These are phyloP conservation scores for Microdochium nivale DNA, from an alignment of 2,329 filamentous ascomycete species.

Conservation along the genomic window DNA sequence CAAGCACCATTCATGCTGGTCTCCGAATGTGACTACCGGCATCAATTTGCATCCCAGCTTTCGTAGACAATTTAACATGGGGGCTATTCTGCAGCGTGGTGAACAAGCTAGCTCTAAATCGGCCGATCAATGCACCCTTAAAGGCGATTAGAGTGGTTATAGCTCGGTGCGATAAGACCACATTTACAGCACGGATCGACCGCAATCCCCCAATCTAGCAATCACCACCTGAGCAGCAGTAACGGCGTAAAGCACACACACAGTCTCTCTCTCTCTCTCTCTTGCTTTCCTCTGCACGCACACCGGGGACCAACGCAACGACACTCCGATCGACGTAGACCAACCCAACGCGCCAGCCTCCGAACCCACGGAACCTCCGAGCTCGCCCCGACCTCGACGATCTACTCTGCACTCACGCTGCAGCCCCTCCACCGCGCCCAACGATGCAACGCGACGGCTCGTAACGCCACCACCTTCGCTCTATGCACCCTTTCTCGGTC, in stretches of 20 bases:
- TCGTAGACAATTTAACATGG: not conserved
- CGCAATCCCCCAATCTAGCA: not conserved
- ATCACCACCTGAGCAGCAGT: not conserved
- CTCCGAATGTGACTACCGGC: too few relatives aligned
- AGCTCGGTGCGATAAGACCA: not conserved
- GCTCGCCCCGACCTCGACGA: not conserved
- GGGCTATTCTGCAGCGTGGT: not conserved
- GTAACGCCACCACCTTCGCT: conserved; percentile 17
- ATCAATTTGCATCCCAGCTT: too few relatives aligned
- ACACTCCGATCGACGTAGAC: too few relatives aligned
- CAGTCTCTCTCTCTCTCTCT: too few relatives aligned
- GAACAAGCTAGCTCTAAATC: not conserved
- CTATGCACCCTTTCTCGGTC: conserved; percentile 97
- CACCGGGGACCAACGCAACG: too few relatives aligned
- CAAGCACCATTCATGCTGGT: too few relatives aligned
- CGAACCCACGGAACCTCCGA: too few relatives aligned
- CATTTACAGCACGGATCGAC: not conserved
- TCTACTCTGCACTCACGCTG: not conserved
- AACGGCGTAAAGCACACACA: not conserved
- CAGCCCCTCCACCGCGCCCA: not conserved
- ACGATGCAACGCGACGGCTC: not conserved
- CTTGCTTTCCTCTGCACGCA: too few relatives aligned
- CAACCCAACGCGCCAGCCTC: too few relatives aligned
- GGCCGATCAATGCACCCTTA: not conserved
- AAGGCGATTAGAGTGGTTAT: not conserved